A percentile compares a stretch with the other conserved stretches of the same genome.
Conservation (phyloP, 2,329 filamentous ascomycete species). For the Hypoxylon rubiginosum region DNA sequence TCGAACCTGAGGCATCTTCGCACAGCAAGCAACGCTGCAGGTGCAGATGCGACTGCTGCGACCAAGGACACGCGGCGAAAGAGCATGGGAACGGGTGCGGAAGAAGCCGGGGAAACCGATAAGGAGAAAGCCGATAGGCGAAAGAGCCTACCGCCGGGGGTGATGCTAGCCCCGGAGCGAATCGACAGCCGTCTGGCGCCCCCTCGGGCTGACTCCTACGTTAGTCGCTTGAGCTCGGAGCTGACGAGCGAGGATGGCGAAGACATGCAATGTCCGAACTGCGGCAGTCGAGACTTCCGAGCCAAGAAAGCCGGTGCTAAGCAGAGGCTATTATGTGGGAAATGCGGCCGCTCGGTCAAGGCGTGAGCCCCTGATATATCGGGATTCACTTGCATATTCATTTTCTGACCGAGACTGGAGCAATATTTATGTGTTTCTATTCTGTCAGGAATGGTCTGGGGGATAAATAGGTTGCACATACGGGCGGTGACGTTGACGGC, state of each 20-base stretch:
- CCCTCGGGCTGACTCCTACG: slow-evolving; percentile 56
- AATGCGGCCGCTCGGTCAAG: slow-evolving; percentile 59
- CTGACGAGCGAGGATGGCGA: slow-evolving; percentile 63
- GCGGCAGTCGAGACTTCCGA: slow-evolving; percentile 73
- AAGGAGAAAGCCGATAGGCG: slow-evolving; percentile 39
- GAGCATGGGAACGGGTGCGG: slow-evolving; percentile 30
- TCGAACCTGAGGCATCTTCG: slow-evolving; percentile 33
- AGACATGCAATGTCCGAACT: slow-evolving; percentile 68
- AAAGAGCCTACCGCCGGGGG: slow-evolving; percentile 41
- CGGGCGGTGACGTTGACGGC: not conserved
- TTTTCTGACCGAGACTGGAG: not conserved
- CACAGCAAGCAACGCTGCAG: slow-evolving; percentile 29
- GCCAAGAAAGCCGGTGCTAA: slow-evolving; percentile 67
- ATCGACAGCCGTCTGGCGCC: slow-evolving; percentile 29
- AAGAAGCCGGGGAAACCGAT: slow-evolving; percentile 12
- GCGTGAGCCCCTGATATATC: slow-evolving; percentile 11
- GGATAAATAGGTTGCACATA: slow-evolving; percentile 1
- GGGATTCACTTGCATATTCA: not conserved
- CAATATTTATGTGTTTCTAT: not conserved
- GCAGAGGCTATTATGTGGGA: slow-evolving; percentile 72
- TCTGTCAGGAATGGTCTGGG: not conserved
- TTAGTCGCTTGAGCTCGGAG: slow-evolving; percentile 71
- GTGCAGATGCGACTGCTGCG: slow-evolving; percentile 17
- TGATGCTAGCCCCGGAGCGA: slow-evolving; percentile 19
- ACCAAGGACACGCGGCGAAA: slow-evolving; percentile 38